Evolutionary conservation across 768 basidiomycete genomes (phyloP).

Genomic region (Tricholoma furcatifolium): DNA sequence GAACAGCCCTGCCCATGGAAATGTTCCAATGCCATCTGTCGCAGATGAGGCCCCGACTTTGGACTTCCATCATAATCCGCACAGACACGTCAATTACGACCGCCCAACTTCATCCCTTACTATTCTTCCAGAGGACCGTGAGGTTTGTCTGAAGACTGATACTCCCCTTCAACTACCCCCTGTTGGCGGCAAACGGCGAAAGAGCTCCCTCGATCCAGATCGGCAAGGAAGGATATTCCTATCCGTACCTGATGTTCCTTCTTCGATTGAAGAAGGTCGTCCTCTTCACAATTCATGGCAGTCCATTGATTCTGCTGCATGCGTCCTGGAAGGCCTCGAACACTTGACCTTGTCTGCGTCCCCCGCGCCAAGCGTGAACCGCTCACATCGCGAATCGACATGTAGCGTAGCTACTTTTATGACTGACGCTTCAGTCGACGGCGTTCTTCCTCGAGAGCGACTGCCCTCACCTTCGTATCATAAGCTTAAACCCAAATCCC

Average conservation of each 20-base stretch:
- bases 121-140: constrained; percentile 51
- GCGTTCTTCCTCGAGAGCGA: constrained; percentile 43
- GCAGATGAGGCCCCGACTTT: constrained; percentile 36
- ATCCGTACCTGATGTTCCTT: constrained; percentile 12
- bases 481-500: constrained; percentile 17
- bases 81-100: constrained; percentile 25
- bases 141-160: constrained; percentile 26
- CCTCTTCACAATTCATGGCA: constrained; percentile 44
- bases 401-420: constrained; percentile 56
- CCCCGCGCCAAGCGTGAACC: constrained; percentile 24
- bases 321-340: constrained; percentile 40
- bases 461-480: not conserved
- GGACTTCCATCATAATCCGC: constrained; percentile 43
- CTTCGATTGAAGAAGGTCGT: constrained; percentile 5
- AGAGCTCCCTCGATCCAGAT: constrained; percentile 11
- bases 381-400: constrained; percentile 40
- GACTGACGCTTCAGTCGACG: constrained; percentile 59
- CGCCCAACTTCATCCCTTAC: constrained; percentile 36
- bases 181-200: constrained; percentile 8
- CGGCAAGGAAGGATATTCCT: constrained; percentile 17
- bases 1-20: constrained; percentile 28
- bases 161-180: constrained; percentile 7
- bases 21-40: constrained; percentile 28
- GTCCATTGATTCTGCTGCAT: constrained; percentile 35
- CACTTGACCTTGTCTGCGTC: constrained; percentile 31